Evolutionary conservation across 176 grass and related monocot genomes (phyloP).

Genomic region (Oryza nivara): DNA sequence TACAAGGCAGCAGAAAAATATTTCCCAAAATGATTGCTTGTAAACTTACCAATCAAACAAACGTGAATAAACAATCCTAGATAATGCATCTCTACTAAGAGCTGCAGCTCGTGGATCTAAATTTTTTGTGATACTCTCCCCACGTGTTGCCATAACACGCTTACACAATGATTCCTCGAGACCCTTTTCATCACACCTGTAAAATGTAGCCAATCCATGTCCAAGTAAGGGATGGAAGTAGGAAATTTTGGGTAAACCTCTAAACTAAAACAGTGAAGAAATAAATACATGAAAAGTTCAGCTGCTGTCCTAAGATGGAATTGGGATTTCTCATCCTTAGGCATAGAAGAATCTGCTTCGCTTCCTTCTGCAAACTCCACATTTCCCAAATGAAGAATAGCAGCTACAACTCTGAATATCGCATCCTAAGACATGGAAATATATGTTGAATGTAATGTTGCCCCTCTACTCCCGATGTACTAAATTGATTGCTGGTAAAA

Average conservation of each 20-base stretch:
- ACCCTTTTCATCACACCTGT: conserved; percentile 74
- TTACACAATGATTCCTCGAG: conserved; percentile 88
- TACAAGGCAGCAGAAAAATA: conserved; percentile 31
- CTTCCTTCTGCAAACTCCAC: conserved; percentile 83
- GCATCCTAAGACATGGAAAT: conserved; percentile 61
- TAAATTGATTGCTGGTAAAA: conserved; percentile 27
- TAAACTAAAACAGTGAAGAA: conserved; percentile 5
- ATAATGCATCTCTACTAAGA: conserved; percentile 91
- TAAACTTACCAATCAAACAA: conserved; percentile 90
- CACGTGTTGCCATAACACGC: conserved; percentile 94
- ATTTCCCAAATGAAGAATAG: conserved; percentile 98
- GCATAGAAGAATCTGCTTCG: conserved; percentile 81
- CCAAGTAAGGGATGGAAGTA: conserved; percentile 22
- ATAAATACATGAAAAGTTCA: conserved; percentile 92
- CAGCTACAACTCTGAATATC: conserved; percentile 91
- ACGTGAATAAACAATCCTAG: conserved; percentile 91
- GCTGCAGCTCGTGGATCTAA: conserved; percentile 68
- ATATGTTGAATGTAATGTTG: conserved; percentile 15
- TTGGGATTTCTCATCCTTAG: conserved; percentile 84
- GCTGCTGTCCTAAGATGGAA: conserved; percentile 93
- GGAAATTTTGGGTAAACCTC: conserved; percentile 24
- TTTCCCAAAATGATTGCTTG: conserved; percentile 25
- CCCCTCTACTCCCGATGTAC: background rate
- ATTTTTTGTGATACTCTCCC: conserved; percentile 89
- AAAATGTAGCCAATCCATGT: conserved; percentile 36